phyloP scores from a whole-genome alignment of 2,329 filamentous ascomycete genomes.

The Phialophora macrospora region DNA sequence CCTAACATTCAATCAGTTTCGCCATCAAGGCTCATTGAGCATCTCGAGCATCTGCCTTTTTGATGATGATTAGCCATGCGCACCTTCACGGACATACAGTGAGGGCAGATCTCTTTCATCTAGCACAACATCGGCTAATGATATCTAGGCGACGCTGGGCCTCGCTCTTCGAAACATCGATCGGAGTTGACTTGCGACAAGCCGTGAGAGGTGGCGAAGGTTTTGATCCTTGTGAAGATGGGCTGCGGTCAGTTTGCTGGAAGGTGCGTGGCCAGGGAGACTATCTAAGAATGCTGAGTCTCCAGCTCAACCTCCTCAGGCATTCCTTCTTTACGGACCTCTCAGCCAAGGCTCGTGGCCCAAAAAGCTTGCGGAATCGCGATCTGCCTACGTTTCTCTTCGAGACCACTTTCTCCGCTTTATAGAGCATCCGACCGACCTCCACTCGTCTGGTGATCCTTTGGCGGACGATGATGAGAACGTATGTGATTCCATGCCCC shows the following conservation, averaged over 20 bases:
- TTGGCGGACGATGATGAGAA: constrained; percentile 77
- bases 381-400: constrained; percentile 74
- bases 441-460: constrained; percentile 77
- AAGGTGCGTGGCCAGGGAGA: constrained; percentile 62
- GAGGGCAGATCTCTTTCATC: constrained; percentile 33
- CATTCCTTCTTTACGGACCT: constrained; percentile 77
- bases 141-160: constrained; percentile 61
- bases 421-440: constrained; percentile 81
- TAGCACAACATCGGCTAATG: neutral
- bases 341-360: constrained; percentile 71
- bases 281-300: neutral
- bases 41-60: neutral
- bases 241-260: constrained; percentile 88
- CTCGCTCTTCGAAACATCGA: constrained; percentile 62
- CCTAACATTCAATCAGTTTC: neutral
- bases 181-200: constrained; percentile 65
- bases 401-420: constrained; percentile 77
- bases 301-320: constrained; percentile 54
- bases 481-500: constrained; percentile 53
- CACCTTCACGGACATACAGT: constrained; percentile 63
- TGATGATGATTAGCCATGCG: constrained; percentile 52
- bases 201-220: constrained; percentile 66
- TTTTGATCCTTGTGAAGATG: constrained; percentile 69
- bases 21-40: neutral
- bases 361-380: constrained; percentile 67